phyloP scores from a whole-genome alignment of 2,329 filamentous ascomycete genomes.

The Trichoderma simmonsii region DNA sequence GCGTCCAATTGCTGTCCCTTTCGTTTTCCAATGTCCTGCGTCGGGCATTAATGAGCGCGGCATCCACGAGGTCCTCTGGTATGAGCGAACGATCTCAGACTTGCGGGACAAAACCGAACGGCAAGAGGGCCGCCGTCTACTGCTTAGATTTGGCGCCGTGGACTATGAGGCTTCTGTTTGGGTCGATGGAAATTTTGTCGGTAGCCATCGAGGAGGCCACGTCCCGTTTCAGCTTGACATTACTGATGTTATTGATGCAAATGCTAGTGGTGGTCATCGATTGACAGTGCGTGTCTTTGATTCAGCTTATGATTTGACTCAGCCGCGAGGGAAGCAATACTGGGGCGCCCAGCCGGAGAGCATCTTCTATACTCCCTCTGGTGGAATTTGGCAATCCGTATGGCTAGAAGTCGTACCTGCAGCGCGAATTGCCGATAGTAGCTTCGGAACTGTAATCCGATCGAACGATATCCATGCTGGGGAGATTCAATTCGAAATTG shows the following conservation, averaged over 20 bases:
- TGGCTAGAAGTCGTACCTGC: constrained; percentile 55
- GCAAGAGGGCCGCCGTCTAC: constrained; percentile 39
- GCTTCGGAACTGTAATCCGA: constrained; percentile 55
- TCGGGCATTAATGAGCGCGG: constrained; percentile 60
- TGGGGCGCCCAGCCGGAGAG: constrained; percentile 59
- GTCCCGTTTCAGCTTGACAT: constrained; percentile 58
- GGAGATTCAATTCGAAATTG: constrained; percentile 48
- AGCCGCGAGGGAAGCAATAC: constrained; percentile 67
- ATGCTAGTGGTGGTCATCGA: constrained; percentile 29
- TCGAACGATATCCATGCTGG: constrained; percentile 53
- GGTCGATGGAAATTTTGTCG: constrained; percentile 51
- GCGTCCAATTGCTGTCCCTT: constrained; percentile 59
- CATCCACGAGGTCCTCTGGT: constrained; percentile 67
- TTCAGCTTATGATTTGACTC: constrained; percentile 61
- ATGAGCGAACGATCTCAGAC: constrained; percentile 53
- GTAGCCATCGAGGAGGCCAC: constrained; percentile 56
- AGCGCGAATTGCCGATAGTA: constrained; percentile 52
- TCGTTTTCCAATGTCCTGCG: constrained; percentile 61
- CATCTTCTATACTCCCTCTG: constrained; percentile 57
- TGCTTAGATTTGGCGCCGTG: constrained; percentile 58
- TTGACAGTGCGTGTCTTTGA: constrained; percentile 60
- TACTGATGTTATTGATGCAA: constrained; percentile 43
- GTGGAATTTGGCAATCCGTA: constrained; percentile 57
- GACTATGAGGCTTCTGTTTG: constrained; percentile 60
- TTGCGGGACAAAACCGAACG: constrained; percentile 44